Percentiles rank a stretch among this genome's conserved stretches.
phyloP scores from a whole-genome alignment of 2,329 filamentous ascomycete species.

The Dothidotthia symphoricarpi region DNA sequence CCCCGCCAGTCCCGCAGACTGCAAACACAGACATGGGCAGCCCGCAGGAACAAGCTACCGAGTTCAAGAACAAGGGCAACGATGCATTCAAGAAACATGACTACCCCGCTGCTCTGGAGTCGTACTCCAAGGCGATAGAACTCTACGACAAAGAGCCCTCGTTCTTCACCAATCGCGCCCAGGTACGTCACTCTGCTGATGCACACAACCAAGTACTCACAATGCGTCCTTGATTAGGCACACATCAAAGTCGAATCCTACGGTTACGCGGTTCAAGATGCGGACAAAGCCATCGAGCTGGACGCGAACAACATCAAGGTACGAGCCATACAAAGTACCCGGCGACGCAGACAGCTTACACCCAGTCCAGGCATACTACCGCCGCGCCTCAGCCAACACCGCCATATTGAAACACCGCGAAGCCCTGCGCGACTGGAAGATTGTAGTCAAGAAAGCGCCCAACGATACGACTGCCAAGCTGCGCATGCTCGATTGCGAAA shows the following conservation, averaged over 20 bases:
- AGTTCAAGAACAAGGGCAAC: slow-evolving; percentile 91
- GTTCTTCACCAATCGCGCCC: slow-evolving; percentile 91
- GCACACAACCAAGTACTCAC: slow-evolving; percentile 28
- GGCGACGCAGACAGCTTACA: slow-evolving; percentile 5
- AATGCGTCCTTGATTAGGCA: slow-evolving; percentile 54
- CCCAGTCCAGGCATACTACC: slow-evolving; percentile 75
- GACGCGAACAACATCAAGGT: slow-evolving; percentile 89
- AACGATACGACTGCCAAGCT: slow-evolving; percentile 86
- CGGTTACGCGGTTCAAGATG: slow-evolving; percentile 88
- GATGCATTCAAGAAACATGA: slow-evolving; percentile 86
- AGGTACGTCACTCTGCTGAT: slow-evolving; percentile 58
- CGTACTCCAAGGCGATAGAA: slow-evolving; percentile 85
- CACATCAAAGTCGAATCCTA: slow-evolving; percentile 95
- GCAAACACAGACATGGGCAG: slow-evolving; percentile 34
- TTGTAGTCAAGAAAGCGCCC: slow-evolving; percentile 83
- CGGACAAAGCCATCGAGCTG: slow-evolving; percentile 85
- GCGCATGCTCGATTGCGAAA: slow-evolving; percentile 90
- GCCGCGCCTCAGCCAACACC: slow-evolving; percentile 85
- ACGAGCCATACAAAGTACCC: slow-evolving; percentile 3
- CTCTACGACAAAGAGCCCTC: slow-evolving; percentile 79
- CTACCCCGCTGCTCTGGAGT: slow-evolving; percentile 77
- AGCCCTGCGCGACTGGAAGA: slow-evolving; percentile 87
- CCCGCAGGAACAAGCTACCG: slow-evolving; percentile 67
- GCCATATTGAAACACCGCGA: slow-evolving; percentile 87
- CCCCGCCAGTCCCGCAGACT: slow-evolving; percentile 13